phyloP scores from a whole-genome alignment of 495 filamentous ascomycete genomes.

The Bacidia gigantensis region DNA sequence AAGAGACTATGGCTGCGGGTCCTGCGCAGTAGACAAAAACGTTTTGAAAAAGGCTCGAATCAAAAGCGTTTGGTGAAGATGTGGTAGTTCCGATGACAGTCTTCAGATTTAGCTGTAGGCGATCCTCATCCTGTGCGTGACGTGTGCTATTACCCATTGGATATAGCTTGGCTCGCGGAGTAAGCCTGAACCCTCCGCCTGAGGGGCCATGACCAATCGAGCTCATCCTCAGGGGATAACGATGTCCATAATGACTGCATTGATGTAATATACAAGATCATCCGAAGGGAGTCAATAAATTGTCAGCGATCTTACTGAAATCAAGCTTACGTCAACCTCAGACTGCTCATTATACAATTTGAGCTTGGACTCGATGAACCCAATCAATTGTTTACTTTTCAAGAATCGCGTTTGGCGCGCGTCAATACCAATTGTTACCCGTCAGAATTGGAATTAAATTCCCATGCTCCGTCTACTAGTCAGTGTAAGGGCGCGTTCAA shows the following conservation, averaged over 20 bases:
- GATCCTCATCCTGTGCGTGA: slow-evolving; percentile 3
- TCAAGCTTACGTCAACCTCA: too few relatives aligned
- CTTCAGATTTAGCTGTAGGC: slow-evolving; percentile 46
- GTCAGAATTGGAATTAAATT: too few relatives aligned
- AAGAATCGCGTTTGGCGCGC: too few relatives aligned
- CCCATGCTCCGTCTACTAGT: too few relatives aligned
- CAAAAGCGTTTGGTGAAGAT: slow-evolving; percentile 72
- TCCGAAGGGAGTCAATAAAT: background rate
- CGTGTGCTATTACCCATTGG: background rate
- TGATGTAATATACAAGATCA: background rate
- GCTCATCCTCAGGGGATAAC: slow-evolving; percentile 8
- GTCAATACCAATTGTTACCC: too few relatives aligned
- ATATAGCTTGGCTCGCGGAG: slow-evolving; percentile 8
- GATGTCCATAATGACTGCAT: background rate
- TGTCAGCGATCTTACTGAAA: background rate
- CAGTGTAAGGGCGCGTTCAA: too few relatives aligned
- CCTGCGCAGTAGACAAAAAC: slow-evolving; percentile 85
- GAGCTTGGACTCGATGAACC: too few relatives aligned
- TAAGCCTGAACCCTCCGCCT: slow-evolving; percentile 8
- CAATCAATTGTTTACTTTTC: too few relatives aligned
- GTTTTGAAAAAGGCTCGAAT: slow-evolving; percentile 52
- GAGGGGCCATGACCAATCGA: slow-evolving; percentile 9
- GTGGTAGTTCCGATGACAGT: slow-evolving; percentile 84
- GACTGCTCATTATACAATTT: too few relatives aligned
- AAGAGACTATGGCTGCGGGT: slow-evolving; percentile 81